Percentiles rank a stretch among this genome's conserved stretches.
phyloP scores from a whole-genome alignment of 768 basidiomycete genomes.

The Hydnum rufescens region DNA sequence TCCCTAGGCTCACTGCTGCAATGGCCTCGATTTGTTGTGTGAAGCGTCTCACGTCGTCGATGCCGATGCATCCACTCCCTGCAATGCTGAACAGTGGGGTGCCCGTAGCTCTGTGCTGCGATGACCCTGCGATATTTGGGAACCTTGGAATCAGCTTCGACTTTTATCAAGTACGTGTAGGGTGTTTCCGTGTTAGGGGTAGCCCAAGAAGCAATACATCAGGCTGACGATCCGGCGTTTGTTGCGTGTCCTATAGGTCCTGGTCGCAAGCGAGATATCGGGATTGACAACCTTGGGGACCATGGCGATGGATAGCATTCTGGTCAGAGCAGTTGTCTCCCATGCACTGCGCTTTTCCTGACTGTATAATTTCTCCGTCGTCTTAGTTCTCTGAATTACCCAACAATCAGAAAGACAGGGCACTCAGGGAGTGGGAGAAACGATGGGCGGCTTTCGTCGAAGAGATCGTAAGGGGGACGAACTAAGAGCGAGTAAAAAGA shows the following conservation, averaged over 20 bases:
- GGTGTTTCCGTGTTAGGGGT: not conserved
- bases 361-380: not conserved
- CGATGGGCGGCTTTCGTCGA: conserved; percentile 30
- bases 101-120: conserved; percentile 48
- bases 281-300: conserved; percentile 41
- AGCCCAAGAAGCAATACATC: too few species aligned
- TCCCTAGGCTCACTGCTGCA: not conserved
- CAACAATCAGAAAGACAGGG: conserved; percentile 25
- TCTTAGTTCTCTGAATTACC: conserved; percentile 34
- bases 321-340: conserved; percentile 26
- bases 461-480: conserved; percentile 14
- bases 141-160: conserved; percentile 64
- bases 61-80: conserved; percentile 62
- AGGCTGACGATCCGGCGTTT: too few species aligned
- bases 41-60: conserved; percentile 55
- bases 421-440: conserved; percentile 27
- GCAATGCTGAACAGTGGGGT: conserved; percentile 53
- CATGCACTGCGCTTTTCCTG: not conserved
- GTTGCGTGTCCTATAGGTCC: conserved; percentile 23
- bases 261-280: conserved; percentile 48
- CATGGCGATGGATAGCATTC: conserved; percentile 45
- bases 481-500: not conserved
- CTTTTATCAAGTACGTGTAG: conserved; percentile 41
- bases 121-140: conserved; percentile 60
- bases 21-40: not conserved